These are phyloP conservation scores for Ceratorhiza oryzae-sativae DNA, from an alignment of 1,284 basidiomycete genomes.

Conservation along the genomic window DNA sequence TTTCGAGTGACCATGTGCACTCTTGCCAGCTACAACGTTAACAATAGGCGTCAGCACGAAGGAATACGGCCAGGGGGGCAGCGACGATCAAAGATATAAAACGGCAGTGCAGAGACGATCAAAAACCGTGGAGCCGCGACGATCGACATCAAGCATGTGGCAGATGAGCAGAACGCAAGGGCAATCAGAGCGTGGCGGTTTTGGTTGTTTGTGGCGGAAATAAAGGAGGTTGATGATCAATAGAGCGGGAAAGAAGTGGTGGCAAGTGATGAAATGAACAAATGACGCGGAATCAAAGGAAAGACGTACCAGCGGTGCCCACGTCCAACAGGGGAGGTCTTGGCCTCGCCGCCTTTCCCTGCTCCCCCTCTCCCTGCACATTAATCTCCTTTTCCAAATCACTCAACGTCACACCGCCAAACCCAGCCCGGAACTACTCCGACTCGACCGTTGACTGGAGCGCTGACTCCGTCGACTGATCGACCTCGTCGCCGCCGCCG, in stretches of 20 bases:
- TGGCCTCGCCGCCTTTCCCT: not conserved
- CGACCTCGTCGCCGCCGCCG: slow-evolving; percentile 11
- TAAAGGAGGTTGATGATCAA: not conserved
- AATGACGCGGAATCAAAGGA: not conserved
- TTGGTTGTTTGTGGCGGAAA: not conserved
- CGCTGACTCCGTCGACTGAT: not conserved
- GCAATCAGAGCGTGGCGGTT: not conserved
- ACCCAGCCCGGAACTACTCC: not conserved
- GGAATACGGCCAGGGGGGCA: not conserved
- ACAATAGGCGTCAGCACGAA: slow-evolving; percentile 5
- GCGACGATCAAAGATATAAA: not conserved
- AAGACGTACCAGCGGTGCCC: not conserved
- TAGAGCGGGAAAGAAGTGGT: not conserved
- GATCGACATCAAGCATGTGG: not conserved
- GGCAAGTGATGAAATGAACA: not conserved
- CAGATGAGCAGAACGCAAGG: not conserved
- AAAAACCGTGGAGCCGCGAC: not conserved
- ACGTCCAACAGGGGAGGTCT: not conserved
- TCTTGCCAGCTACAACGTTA: not conserved
- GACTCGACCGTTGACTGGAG: not conserved
- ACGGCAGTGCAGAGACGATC: not conserved
- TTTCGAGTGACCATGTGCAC: not conserved
- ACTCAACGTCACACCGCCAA: not conserved
- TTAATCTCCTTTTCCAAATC: not conserved
- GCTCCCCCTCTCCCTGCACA: not conserved